These are phyloP conservation scores for Naganishia vaughanmartiniae DNA, from an alignment of 768 basidiomycete species.

Conservation along the genomic window DNA sequence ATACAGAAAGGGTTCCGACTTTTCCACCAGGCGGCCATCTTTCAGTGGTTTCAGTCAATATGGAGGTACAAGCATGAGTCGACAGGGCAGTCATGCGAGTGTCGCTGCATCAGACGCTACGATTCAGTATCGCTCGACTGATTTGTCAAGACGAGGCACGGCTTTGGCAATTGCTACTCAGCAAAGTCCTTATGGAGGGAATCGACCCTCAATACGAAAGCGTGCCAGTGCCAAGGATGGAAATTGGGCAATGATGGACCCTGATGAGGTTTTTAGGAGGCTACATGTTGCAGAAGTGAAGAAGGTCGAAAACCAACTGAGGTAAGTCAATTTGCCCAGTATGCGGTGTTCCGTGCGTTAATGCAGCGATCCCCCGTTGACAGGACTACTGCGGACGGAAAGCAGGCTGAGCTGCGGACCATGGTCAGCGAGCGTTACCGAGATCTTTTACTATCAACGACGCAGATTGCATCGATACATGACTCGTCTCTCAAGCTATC, in stretches of 20 bases:
- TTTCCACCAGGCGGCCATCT: neutral
- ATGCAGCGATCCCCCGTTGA: neutral
- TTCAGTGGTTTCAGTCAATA: constrained; percentile 13
- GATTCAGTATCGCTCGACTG: neutral
- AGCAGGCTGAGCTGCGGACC: constrained; percentile 48
- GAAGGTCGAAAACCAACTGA: constrained; percentile 47
- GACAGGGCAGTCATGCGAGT: constrained; percentile 15
- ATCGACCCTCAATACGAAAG: neutral
- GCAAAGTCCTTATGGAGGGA: neutral
- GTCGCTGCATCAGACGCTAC: constrained; percentile 13
- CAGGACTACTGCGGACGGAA: constrained; percentile 43
- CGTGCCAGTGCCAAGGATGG: constrained; percentile 4
- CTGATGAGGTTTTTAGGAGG: constrained; percentile 49
- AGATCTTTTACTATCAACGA: constrained; percentile 50
- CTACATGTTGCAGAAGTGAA: constrained; percentile 46
- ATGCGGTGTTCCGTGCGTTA: neutral
- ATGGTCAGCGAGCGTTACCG: constrained; percentile 50
- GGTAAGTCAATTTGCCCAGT: neutral
- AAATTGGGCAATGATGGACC: constrained; percentile 49
- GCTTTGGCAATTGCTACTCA: neutral
- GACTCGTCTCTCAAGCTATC: constrained; percentile 46
- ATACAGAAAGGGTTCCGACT: constrained; percentile 2
- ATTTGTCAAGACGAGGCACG: constrained; percentile 9
- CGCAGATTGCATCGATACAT: constrained; percentile 47
- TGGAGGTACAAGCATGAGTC: constrained; percentile 17